phyloP scores from a whole-genome alignment of 2,329 filamentous ascomycete species.

The Pseudohalonectria lignicola region DNA sequence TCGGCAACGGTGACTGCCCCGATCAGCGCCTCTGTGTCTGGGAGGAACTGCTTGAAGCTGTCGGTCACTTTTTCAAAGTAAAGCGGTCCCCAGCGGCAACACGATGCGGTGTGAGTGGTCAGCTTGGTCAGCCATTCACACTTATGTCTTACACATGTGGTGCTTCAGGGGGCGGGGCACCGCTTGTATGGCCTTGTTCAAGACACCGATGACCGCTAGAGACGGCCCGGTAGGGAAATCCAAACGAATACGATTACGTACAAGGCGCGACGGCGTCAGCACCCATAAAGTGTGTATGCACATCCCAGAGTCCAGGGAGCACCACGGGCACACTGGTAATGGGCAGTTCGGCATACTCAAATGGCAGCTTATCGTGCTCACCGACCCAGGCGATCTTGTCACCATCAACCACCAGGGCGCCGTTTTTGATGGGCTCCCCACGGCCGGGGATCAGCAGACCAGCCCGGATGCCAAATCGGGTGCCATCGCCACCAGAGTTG shows the following conservation, averaged over 20 bases:
- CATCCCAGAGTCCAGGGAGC: conserved; percentile 43
- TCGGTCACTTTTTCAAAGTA: too few relatives aligned
- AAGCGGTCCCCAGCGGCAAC: too few relatives aligned
- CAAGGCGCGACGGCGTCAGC: conserved; percentile 9
- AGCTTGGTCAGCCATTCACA: too few relatives aligned
- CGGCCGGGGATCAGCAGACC: conserved; percentile 35
- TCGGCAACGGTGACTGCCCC: conserved; percentile 29
- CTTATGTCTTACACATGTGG: too few relatives aligned
- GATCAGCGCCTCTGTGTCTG: conserved; percentile 16
- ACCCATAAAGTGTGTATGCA: conserved; percentile 36
- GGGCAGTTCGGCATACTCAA: conserved; percentile 16
- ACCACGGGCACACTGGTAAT: conserved; percentile 26
- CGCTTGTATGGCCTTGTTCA: too few relatives aligned
- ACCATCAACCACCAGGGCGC: conserved; percentile 24
- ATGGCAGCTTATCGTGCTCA: conserved; percentile 15
- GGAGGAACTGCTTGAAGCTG: conserved; percentile 12
- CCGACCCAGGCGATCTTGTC: conserved; percentile 29
- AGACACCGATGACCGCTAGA: too few relatives aligned
- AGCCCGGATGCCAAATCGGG: conserved; percentile 13
- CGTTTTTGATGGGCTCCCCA: conserved; percentile 26
- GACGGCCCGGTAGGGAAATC: too few relatives aligned
- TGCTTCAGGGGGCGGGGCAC: too few relatives aligned
- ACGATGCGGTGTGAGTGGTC: too few relatives aligned
- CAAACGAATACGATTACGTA: too few relatives aligned
- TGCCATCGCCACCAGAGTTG: too few relatives aligned